Evolutionary conservation across 2,329 filamentous ascomycete genomes (phyloP), one percentile per base, ranked within the genome.

Genomic region (Phialophora macrospora): DNA sequence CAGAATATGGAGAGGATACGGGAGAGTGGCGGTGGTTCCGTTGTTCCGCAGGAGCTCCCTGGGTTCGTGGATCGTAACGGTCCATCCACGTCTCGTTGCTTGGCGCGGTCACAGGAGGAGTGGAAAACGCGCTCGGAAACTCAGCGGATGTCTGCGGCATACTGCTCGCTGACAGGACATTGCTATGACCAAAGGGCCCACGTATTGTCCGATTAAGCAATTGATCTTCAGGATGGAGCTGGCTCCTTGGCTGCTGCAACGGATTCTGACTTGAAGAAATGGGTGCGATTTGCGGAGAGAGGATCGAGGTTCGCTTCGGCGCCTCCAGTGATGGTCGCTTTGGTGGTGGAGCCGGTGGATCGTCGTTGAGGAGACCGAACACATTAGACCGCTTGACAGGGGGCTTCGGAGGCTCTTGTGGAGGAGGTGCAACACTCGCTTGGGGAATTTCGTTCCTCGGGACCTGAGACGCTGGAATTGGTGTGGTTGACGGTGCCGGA

Each of bases 331-430:
- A 78, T 60, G 80, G 78, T 9, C 79, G 75, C 67, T 82, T 82
- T 38, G 77, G 75, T 34, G 78, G 80, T 38, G 79, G 81, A 56
- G 82, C 81, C 46, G 80, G 77, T 0, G 80, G 77, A 63, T 82
- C 81, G 57, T 81, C 79, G 66, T 83, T 83, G 38, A 83, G 72
- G 48, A 83, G 78, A 64, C 75, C 80, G 75, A 81, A 80, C 54
- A 83, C 81, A 68, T 82, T 83, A 1, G 80, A 83, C 46, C 80
- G 77, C 70, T 83, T 83, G 1, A 78, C 79, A 26, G 80, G 80
- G 55, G 71, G 68, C 48, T 72, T 72, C 22, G 68, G 62, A 48
- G 65, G 61, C n/a, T 72, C 68, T 38, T 38, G 59, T 20, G 65
- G 57, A 34, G 66, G 61, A 32, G 70, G 64, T 30, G 63, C 54